Percentiles rank a stretch among this genome's conserved stretches.
Conservation (phyloP, 768 basidiomycete species). For the Terana coerulea region DNA sequence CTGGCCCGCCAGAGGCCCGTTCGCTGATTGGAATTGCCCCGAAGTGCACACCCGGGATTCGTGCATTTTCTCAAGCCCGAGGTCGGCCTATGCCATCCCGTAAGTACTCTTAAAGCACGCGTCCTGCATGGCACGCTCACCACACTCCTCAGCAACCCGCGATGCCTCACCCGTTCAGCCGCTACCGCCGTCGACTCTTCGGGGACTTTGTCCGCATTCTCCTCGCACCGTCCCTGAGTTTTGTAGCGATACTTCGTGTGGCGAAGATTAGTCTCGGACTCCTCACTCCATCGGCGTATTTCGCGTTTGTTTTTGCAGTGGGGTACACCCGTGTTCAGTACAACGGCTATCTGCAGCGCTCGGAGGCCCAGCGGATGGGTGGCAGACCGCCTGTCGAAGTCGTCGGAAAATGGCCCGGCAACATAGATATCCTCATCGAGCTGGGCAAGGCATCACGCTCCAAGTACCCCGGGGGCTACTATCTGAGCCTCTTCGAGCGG, state of each 20-base stretch:
- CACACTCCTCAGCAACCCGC: not conserved
- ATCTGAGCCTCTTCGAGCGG: slow-evolving; percentile 63
- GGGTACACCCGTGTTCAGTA: slow-evolving; percentile 33
- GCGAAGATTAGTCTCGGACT: slow-evolving; percentile 26
- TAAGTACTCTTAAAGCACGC: not conserved
- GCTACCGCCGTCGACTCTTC: slow-evolving; percentile 48
- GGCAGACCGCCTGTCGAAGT: slow-evolving; percentile 54
- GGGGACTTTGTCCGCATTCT: slow-evolving; percentile 41
- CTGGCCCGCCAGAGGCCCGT: not conserved
- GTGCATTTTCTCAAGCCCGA: slow-evolving; percentile 1
- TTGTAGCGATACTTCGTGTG: slow-evolving; percentile 14
- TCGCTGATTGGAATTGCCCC: too few species aligned
- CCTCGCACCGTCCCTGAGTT: slow-evolving; percentile 38
- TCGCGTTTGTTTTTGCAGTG: slow-evolving; percentile 40
- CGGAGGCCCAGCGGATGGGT: slow-evolving; percentile 42
- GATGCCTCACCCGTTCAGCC: slow-evolving; percentile 17
- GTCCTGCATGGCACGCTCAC: not conserved
- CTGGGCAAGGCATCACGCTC: slow-evolving; percentile 54
- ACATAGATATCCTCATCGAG: slow-evolving; percentile 60
- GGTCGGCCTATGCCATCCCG: not conserved
- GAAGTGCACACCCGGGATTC: not conserved
- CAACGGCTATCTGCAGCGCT: slow-evolving; percentile 31
- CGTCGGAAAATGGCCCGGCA: slow-evolving; percentile 74
- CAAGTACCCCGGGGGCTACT: slow-evolving; percentile 60
- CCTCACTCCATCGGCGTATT: slow-evolving; percentile 34